Conservation (phyloP, 148 eudicot genomes). For the Diospyros kaki region DNA sequence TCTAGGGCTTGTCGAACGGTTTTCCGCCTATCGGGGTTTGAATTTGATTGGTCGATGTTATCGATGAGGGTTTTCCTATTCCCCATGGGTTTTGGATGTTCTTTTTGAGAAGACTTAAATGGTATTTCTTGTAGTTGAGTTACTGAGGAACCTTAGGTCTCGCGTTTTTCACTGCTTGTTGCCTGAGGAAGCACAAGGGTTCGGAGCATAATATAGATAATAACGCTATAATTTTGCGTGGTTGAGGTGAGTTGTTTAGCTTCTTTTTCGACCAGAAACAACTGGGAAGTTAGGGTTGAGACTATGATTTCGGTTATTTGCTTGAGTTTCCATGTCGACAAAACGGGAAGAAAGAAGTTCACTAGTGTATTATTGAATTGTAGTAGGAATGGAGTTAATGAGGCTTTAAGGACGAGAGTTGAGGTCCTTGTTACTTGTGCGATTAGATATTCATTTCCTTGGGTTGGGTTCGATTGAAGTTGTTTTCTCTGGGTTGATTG, state of each 20-base stretch:
- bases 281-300: neutral
- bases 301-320: neutral
- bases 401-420: neutral
- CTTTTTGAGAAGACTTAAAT: neutral
- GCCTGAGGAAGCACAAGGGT: conserved; percentile 4
- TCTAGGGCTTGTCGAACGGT: neutral
- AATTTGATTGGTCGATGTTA: conserved; percentile 6
- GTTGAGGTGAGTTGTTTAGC: conserved; percentile 3
- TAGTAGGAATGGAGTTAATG: neutral
- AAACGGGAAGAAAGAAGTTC: neutral
- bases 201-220: neutral
- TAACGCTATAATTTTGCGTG: neutral
- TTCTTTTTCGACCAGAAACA: neutral
- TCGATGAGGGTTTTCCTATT: conserved; percentile 5
- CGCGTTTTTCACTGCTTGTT: neutral
- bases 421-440: neutral
- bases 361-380: neutral
- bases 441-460: neutral
- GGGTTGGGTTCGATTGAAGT: neutral
- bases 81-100: neutral
- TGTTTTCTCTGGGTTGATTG: neutral
- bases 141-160: neutral
- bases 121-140: neutral
- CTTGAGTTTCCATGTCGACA: neutral
- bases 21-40: neutral